Evolutionary conservation across 2,329 filamentous ascomycete species (phyloP).

Genomic region (Fusarium burgessii): DNA sequence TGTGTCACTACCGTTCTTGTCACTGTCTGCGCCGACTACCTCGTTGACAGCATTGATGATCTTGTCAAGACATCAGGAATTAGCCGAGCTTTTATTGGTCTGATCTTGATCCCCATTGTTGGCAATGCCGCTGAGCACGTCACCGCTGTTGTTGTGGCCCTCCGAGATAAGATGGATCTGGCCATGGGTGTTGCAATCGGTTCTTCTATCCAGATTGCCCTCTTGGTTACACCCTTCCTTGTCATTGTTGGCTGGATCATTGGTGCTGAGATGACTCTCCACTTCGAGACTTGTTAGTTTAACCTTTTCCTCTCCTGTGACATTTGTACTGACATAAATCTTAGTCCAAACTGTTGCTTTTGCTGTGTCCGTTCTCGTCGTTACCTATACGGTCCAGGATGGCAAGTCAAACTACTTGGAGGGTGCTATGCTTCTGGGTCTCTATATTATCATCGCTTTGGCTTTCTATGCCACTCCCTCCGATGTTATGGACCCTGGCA

Average conservation of each 20-base stretch:
- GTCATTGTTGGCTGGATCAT: constrained; percentile 86
- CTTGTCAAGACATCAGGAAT: constrained; percentile 77
- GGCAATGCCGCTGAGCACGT: constrained; percentile 86
- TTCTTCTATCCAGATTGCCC: constrained; percentile 84
- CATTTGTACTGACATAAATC: constrained; percentile 22
- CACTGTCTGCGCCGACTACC: constrained; percentile 79
- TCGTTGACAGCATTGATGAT: constrained; percentile 80
- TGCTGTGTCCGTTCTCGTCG: constrained; percentile 79
- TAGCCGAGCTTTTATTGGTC: constrained; percentile 84
- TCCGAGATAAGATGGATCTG: constrained; percentile 81
- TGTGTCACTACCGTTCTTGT: constrained; percentile 77
- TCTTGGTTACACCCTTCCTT: constrained; percentile 83
- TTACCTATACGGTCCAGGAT: constrained; percentile 82
- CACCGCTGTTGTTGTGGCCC: constrained; percentile 81
- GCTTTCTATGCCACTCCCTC: constrained; percentile 69
- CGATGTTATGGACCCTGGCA: constrained; percentile 57
- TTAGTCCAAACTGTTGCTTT: constrained; percentile 80
- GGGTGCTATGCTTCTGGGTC: constrained; percentile 72
- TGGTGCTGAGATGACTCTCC: constrained; percentile 78
- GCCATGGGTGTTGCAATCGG: constrained; percentile 85
- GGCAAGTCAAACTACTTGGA: constrained; percentile 88
- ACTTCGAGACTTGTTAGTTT: constrained; percentile 73
- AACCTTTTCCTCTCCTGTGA: background rate
- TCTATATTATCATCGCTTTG: constrained; percentile 71
- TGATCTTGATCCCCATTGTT: constrained; percentile 83